Evolutionary conservation across 139 green algal genomes (phyloP).

Genomic region (Coelastrella sp.): DNA sequence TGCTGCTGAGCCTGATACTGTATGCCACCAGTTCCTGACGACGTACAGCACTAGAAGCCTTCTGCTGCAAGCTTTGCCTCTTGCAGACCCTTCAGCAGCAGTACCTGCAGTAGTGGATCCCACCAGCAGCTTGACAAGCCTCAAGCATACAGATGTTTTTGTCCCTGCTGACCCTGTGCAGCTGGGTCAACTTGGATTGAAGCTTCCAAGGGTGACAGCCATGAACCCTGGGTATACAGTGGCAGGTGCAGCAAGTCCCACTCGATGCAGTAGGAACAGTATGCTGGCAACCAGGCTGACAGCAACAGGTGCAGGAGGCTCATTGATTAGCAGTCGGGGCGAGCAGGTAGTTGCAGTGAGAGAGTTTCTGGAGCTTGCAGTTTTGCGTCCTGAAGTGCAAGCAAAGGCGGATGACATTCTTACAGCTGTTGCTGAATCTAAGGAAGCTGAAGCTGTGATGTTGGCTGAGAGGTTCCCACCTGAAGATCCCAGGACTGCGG

Average conservation of each 20-base stretch:
- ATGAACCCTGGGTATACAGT: background rate
- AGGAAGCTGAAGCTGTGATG: background rate
- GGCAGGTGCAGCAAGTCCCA: background rate
- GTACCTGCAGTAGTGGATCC: slow-evolving; percentile 47
- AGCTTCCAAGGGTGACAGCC: slow-evolving; percentile 20
- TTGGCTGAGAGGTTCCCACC: background rate
- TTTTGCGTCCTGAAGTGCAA: slow-evolving; percentile 10
- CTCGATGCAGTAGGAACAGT: background rate
- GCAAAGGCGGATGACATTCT: background rate
- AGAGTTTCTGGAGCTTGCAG: slow-evolving; percentile 28
- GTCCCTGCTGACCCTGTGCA: background rate
- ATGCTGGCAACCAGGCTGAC: background rate
- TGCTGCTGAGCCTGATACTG: slow-evolving; percentile 48
- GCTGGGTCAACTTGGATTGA: background rate
- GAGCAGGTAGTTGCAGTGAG: slow-evolving; percentile 25
- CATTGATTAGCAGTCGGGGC: background rate
- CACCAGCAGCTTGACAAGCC: slow-evolving; percentile 33
- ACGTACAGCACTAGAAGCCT: slow-evolving; percentile 23
- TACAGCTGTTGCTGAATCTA: background rate
- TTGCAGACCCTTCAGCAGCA: slow-evolving; percentile 44
- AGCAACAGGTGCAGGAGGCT: background rate
- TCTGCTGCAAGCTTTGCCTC: slow-evolving; percentile 39
- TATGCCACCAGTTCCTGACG: slow-evolving; percentile 53
- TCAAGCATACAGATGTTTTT: background rate
- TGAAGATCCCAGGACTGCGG: background rate